phyloP scores from a whole-genome alignment of 352 stramenopile genomes.

The Phytophthora meadii region DNA sequence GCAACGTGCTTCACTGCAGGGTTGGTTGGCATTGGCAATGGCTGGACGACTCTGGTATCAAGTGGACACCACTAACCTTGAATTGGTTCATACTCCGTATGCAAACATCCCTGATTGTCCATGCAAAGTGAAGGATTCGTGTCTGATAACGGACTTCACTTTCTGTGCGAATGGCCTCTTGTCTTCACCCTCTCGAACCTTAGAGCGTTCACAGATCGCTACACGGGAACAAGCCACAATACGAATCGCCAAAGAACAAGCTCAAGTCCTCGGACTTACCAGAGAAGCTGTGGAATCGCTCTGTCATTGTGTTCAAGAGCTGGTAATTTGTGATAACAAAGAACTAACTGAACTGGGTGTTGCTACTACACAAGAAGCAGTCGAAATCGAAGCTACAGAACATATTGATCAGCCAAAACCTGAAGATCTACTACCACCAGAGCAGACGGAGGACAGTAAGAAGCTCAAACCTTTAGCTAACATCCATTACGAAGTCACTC shows the following conservation, averaged over 20 bases:
- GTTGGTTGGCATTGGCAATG: constrained; percentile 57
- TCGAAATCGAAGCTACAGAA: constrained; percentile 20
- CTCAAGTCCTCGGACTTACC: constrained; percentile 26
- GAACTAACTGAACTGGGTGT: constrained; percentile 23
- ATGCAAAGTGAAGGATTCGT: constrained; percentile 57
- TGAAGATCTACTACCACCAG: constrained; percentile 29
- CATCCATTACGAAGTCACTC: constrained; percentile 53
- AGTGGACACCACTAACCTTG: constrained; percentile 40
- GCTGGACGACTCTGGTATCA: constrained; percentile 67
- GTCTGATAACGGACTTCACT: constrained; percentile 57
- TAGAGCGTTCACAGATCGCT: constrained; percentile 25
- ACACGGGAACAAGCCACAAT: constrained; percentile 20
- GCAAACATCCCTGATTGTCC: constrained; percentile 45
- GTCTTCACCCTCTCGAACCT: constrained; percentile 5
- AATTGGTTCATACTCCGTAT: constrained; percentile 49
- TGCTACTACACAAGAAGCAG: constrained; percentile 21
- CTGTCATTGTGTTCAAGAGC: constrained; percentile 13
- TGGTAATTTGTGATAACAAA: constrained; percentile 8
- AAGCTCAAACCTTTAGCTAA: constrained; percentile 18
- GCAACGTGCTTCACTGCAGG: constrained; percentile 28
- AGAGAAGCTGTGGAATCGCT: constrained; percentile 6
- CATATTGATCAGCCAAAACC: constrained; percentile 8
- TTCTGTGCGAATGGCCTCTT: constrained; percentile 46
- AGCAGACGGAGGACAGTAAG: constrained; percentile 26
- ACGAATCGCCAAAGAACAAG: constrained; percentile 29